Conservation (phyloP, 148 eudicot genomes). For the Amaranthus palmeri region DNA sequence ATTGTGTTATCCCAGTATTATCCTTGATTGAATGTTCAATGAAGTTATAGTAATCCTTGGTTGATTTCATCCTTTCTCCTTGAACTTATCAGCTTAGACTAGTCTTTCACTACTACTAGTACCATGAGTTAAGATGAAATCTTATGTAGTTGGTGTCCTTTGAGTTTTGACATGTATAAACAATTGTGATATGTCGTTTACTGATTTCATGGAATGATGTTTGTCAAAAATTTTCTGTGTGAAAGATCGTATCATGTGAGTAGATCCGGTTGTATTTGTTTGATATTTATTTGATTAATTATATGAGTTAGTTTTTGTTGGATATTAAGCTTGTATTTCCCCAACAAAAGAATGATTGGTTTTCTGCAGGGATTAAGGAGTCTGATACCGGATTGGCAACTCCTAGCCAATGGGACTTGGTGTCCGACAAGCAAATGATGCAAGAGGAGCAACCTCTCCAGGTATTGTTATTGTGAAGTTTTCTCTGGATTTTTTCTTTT, state of each 20-base stretch:
- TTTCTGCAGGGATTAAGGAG: constrained; percentile 73
- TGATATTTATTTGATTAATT: not conserved
- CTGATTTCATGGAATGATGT: not conserved
- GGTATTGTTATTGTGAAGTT: constrained; percentile 35
- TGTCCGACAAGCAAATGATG: constrained; percentile 99
- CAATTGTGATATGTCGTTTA: not conserved
- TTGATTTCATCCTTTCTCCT: not conserved
- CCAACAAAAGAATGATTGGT: not conserved
- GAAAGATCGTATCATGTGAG: too few relatives aligned
- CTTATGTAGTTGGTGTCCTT: not conserved
- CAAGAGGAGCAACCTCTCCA: constrained; percentile 99
- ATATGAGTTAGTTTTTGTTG: not conserved
- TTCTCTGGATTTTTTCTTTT: not conserved
- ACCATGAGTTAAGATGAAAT: not conserved
- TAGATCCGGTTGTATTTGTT: too few relatives aligned
- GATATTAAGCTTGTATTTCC: not conserved
- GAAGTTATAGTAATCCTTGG: not conserved
- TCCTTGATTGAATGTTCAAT: not conserved
- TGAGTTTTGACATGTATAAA: not conserved
- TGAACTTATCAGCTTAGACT: not conserved
- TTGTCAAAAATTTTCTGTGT: too few relatives aligned
- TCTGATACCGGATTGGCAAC: constrained; percentile 98
- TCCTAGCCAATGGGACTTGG: constrained; percentile 99
- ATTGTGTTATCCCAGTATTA: not conserved
- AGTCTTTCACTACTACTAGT: not conserved